phyloP scores from a whole-genome alignment of 805 yeast species.

The Wickerhamomyces bovis region DNA sequence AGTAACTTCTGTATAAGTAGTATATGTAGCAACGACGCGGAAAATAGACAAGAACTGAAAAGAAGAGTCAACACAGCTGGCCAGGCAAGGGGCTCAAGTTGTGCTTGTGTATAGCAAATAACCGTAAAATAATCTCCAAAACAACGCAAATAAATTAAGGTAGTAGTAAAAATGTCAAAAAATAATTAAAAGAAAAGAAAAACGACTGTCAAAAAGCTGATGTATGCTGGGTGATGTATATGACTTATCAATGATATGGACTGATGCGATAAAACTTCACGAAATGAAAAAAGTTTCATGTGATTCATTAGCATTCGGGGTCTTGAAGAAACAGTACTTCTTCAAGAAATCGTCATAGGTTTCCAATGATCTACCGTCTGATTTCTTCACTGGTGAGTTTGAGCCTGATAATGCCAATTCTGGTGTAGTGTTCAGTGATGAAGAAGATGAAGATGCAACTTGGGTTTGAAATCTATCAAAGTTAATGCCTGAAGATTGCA shows the following conservation, averaged over 20 bases:
- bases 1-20: not conserved
- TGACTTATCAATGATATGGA: not conserved
- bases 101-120: not conserved
- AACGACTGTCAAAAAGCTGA: not conserved
- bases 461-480: not conserved
- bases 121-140: not conserved
- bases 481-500: conserved; percentile 9
- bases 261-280: not conserved
- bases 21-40: not conserved
- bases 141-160: no score
- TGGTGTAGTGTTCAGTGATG: conserved; percentile 4
- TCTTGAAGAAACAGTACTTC: conserved; percentile 23
- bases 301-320: conserved; percentile 5
- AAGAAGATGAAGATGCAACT: conserved; percentile 4
- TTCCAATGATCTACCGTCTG: not conserved
- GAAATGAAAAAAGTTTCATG: conserved; percentile 2
- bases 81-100: not conserved
- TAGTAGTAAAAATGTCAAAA: not conserved
- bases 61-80: not conserved
- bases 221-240: not conserved
- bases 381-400: not conserved
- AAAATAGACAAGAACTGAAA: not conserved
- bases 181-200: no score
- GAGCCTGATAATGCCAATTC: conserved; percentile 6
- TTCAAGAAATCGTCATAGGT: conserved; percentile 21